Evolutionary conservation across 2,329 filamentous ascomycete genomes (phyloP).

Genomic region (Colletotrichum sp.): DNA sequence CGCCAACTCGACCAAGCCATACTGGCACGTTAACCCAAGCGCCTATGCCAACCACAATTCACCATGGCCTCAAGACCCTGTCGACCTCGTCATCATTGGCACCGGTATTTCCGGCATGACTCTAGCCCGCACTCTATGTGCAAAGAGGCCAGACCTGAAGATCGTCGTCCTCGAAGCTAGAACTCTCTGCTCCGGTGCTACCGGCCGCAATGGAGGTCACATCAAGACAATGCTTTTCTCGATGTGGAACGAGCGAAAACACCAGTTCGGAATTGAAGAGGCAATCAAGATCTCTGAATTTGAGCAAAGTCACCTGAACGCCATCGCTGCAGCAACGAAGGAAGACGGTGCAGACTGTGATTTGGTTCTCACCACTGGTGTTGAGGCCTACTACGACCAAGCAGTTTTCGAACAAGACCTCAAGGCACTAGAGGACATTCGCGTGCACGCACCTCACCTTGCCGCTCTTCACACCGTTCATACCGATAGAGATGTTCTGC

Average conservation of each 20-base stretch:
- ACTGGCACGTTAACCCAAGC: slow-evolving; percentile 20
- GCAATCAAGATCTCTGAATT: slow-evolving; percentile 11
- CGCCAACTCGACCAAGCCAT: slow-evolving; percentile 22
- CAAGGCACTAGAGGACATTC: slow-evolving; percentile 21
- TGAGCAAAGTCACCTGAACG: slow-evolving; percentile 13
- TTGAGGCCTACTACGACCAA: slow-evolving; percentile 20
- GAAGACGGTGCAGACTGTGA: slow-evolving; percentile 13
- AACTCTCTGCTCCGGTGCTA: neutral
- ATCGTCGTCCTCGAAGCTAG: neutral
- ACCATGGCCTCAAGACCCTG: slow-evolving; percentile 10
- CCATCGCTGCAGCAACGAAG: neutral
- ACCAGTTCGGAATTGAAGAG: slow-evolving; percentile 11
- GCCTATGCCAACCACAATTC: slow-evolving; percentile 12
- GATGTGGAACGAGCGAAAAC: slow-evolving; percentile 17
- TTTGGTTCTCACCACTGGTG: neutral
- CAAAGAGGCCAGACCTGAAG: neutral
- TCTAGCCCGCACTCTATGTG: slow-evolving; percentile 21
- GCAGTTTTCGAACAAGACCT: slow-evolving; percentile 20
- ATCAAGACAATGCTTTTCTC: slow-evolving; percentile 19
- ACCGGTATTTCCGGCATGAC: slow-evolving; percentile 23
- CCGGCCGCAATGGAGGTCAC: slow-evolving; percentile 9
- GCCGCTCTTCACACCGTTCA: slow-evolving; percentile 14
- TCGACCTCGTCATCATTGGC: slow-evolving; percentile 26
- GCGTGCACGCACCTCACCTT: slow-evolving; percentile 9
- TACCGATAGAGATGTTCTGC: slow-evolving; percentile 1